Evolutionary conservation across 2,329 filamentous ascomycete genomes (phyloP).

Genomic region (Pseudopyricularia cyperi): DNA sequence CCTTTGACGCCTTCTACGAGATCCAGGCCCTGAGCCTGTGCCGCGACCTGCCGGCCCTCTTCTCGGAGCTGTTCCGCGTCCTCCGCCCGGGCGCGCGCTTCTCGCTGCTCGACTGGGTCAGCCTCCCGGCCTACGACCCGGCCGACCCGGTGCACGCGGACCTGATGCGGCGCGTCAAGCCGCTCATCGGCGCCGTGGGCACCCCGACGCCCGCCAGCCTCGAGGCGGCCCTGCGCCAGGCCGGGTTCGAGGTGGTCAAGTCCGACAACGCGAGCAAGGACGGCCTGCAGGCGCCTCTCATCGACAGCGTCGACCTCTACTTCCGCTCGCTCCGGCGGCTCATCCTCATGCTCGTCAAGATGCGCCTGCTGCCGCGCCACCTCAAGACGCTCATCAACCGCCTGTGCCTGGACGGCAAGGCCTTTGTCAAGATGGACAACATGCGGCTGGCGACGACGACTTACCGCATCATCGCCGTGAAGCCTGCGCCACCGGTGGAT

Average conservation of each 20-base stretch:
- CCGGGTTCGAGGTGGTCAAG: conserved; percentile 31
- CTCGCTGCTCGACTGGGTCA: conserved; percentile 39
- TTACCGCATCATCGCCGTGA: conserved; percentile 38
- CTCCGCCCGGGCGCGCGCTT: conserved; percentile 36
- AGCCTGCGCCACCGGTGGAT: conserved; percentile 14
- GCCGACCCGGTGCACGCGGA: conserved; percentile 30
- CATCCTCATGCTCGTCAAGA: conserved; percentile 32
- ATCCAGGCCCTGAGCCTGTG: conserved; percentile 43
- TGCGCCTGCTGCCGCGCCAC: conserved; percentile 32
- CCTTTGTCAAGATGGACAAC: conserved; percentile 41
- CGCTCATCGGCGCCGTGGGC: conserved; percentile 39
- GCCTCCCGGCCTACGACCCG: conserved; percentile 33
- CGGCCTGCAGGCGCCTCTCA: conserved; percentile 36
- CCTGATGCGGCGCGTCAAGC: conserved; percentile 41
- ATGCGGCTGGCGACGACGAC: conserved; percentile 38
- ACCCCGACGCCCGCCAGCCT: conserved; percentile 35
- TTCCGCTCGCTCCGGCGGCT: conserved; percentile 35
- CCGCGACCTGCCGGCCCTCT: conserved; percentile 31
- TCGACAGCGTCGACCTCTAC: conserved; percentile 40
- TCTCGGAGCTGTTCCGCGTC: conserved; percentile 33
- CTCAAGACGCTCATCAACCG: conserved; percentile 40
- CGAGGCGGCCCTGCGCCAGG: conserved; percentile 28
- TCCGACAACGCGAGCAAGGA: conserved; percentile 40
- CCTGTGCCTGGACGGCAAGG: conserved; percentile 37
- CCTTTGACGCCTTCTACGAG: conserved; percentile 41